phyloP scores from a whole-genome alignment of 371 early-diverging fungal species.

The Circinella umbellata region DNA sequence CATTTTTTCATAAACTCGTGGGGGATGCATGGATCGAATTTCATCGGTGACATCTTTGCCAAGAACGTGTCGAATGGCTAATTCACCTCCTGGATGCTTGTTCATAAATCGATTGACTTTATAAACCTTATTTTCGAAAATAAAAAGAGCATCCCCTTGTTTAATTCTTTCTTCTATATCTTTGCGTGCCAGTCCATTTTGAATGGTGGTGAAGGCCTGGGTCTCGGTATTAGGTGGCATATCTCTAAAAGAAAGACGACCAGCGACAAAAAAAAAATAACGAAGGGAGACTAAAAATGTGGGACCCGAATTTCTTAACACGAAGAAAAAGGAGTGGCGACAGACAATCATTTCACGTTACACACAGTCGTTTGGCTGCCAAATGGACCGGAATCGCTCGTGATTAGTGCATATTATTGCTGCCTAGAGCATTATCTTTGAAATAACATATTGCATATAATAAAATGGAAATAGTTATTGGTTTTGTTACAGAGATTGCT shows the following conservation, averaged over 20 bases:
- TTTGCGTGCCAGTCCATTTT: conserved; percentile 36
- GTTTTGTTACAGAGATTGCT: too few relatives aligned
- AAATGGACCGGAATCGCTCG: too few relatives aligned
- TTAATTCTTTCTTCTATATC: conserved; percentile 53
- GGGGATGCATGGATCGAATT: conserved; percentile 87
- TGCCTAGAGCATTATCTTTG: too few relatives aligned
- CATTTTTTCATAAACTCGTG: conserved; percentile 73
- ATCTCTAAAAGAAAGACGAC: not conserved
- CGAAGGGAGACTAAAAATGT: not conserved
- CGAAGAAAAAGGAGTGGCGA: too few relatives aligned
- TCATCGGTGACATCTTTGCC: conserved; percentile 95
- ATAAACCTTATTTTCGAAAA: conserved; percentile 84
- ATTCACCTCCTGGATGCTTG: conserved; percentile 92
- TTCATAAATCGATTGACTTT: conserved; percentile 81
- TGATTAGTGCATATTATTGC: too few relatives aligned
- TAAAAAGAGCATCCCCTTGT: conserved; percentile 72
- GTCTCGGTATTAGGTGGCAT: conserved; percentile 47
- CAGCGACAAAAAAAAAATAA: not conserved
- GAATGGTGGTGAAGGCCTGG: conserved; percentile 14
- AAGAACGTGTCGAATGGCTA: conserved; percentile 81
- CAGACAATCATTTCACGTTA: too few relatives aligned
- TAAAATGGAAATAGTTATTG: too few relatives aligned
- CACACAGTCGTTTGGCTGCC: too few relatives aligned
- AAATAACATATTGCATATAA: too few relatives aligned
- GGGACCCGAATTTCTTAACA: too few relatives aligned